Evolutionary conservation across 2,329 filamentous ascomycete species (phyloP).

Genomic region (Helminthosporium solani): DNA sequence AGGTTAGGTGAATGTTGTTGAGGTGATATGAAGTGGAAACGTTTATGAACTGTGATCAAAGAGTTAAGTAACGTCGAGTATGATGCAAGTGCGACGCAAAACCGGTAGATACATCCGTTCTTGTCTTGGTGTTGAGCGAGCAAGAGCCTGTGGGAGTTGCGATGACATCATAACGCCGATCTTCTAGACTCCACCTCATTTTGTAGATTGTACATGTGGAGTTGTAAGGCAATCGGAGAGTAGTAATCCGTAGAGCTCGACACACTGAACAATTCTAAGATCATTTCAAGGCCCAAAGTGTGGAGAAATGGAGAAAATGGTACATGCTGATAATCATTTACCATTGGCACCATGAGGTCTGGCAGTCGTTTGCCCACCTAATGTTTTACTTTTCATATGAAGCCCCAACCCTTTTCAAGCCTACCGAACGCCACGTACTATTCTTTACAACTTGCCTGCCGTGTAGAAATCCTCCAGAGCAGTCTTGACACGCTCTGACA

Average conservation of each 20-base stretch:
- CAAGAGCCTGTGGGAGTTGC: background rate
- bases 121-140: too few relatives aligned
- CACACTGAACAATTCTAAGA: too few relatives aligned
- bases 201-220: background rate
- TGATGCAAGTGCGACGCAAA: background rate
- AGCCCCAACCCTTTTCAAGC: background rate
- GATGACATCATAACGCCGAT: background rate
- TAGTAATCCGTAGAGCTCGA: too few relatives aligned
- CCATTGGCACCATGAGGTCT: too few relatives aligned
- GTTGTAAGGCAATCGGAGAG: too few relatives aligned
- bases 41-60: too few relatives aligned
- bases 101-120: background rate
- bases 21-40: too few relatives aligned
- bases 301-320: too few relatives aligned
- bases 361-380: too few relatives aligned
- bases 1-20: too few relatives aligned
- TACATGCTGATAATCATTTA: too few relatives aligned
- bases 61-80: background rate
- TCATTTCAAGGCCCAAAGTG: too few relatives aligned
- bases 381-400: background rate
- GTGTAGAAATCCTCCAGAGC: conserved; percentile 93
- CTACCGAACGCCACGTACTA: background rate
- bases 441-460: conserved; percentile 67
- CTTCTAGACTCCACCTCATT: background rate
- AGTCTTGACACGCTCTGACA: conserved; percentile 73